A percentile compares a stretch with the other conserved stretches of the same genome.
phyloP scores from a whole-genome alignment of 2,329 filamentous ascomycete genomes.

The Colletotrichum caudatum region DNA sequence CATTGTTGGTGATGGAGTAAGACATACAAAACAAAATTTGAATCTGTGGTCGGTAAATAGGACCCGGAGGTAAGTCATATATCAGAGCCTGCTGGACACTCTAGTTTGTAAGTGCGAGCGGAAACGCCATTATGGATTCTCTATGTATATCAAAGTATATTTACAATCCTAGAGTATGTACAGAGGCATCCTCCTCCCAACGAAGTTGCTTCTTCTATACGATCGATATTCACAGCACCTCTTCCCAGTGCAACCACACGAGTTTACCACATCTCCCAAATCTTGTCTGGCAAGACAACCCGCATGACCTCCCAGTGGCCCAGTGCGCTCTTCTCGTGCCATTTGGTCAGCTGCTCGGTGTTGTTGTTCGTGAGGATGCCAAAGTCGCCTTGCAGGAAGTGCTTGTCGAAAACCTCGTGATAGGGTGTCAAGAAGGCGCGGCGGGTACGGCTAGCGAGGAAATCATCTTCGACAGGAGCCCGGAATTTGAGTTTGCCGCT shows the following conservation, averaged over 20 bases:
- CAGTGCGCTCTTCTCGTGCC: constrained; percentile 80
- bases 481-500: constrained; percentile 72
- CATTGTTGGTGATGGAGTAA: background rate
- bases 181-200: constrained; percentile 3
- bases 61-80: background rate
- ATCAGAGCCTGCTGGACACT: background rate
- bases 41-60: background rate
- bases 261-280: constrained; percentile 90
- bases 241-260: background rate
- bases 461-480: constrained; percentile 72
- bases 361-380: constrained; percentile 72
- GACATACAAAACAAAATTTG: background rate
- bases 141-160: background rate
- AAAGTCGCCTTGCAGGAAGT: constrained; percentile 60
- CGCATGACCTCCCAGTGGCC: constrained; percentile 96
- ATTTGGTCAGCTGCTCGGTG: constrained; percentile 74
- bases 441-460: constrained; percentile 77
- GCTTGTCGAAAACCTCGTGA: constrained; percentile 72
- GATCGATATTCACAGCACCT: background rate
- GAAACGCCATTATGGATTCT: background rate
- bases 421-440: constrained; percentile 77
- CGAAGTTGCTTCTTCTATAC: background rate
- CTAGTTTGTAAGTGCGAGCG: background rate
- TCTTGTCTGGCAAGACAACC: constrained; percentile 76
- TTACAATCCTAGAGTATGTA: constrained; percentile 21